Evolutionary conservation across 176 grass and related monocot genomes (phyloP).

Genomic region (Paspalum vaginatum): DNA sequence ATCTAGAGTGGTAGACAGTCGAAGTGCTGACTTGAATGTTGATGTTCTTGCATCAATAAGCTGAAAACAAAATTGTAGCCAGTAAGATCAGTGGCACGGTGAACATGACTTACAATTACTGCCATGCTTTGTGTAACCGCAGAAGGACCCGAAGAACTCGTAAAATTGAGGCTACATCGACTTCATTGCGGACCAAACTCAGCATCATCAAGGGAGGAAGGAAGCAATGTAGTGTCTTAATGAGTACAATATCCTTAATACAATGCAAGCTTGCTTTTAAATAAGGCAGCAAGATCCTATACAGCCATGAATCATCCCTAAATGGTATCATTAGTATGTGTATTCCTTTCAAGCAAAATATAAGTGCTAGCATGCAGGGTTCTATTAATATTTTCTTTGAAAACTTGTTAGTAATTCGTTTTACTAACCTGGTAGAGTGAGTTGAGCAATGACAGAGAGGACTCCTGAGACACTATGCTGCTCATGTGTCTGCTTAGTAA

Average conservation of each 20-base stretch:
- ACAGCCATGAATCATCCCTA: background rate
- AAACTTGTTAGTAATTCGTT: conserved; percentile 7
- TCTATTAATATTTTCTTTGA: background rate
- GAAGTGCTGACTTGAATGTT: conserved; percentile 70
- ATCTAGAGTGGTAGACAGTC: conserved; percentile 84
- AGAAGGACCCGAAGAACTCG: background rate
- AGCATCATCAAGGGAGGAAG: background rate
- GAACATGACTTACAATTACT: background rate
- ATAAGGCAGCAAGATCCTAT: background rate
- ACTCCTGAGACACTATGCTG: conserved; percentile 82
- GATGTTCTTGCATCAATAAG: conserved; percentile 89
- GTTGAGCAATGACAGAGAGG: conserved; percentile 77
- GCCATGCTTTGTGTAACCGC: background rate
- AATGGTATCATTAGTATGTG: background rate
- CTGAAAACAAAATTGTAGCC: conserved; percentile 39
- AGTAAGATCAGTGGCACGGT: conserved; percentile 17
- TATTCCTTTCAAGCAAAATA: conserved; percentile 18
- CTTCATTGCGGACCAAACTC: conserved; percentile 3
- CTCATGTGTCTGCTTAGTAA: conserved; percentile 76
- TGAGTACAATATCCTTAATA: conserved; percentile 5
- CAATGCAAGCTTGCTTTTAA: background rate
- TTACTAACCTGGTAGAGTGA: conserved; percentile 80
- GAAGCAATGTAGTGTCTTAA: background rate
- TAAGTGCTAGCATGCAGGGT: background rate
- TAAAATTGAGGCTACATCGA: background rate